Conservation (phyloP, 345 rosid species). For the Mercurialis annua region DNA sequence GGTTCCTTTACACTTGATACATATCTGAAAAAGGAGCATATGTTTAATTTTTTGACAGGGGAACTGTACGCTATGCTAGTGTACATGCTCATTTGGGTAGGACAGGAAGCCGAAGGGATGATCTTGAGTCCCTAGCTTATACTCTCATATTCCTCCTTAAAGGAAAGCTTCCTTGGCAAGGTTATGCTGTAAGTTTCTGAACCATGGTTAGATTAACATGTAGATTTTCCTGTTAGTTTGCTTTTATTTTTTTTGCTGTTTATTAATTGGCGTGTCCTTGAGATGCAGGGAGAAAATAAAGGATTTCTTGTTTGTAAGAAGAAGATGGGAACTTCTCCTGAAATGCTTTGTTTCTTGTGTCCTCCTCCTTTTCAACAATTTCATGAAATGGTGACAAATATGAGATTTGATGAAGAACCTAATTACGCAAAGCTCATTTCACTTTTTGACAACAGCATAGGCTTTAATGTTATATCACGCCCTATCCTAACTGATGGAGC, state of each 20-base stretch:
- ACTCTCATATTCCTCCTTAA: slow-evolving; percentile 25
- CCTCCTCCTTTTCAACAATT: slow-evolving; percentile 26
- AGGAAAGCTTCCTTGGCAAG: slow-evolving; percentile 31
- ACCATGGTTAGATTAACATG: neutral
- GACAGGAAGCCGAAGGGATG: slow-evolving; percentile 31
- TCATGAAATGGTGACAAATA: slow-evolving; percentile 22
- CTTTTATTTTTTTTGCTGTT: neutral
- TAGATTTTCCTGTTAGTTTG: neutral
- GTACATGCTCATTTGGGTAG: slow-evolving; percentile 33
- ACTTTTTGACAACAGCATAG: slow-evolving; percentile 21
- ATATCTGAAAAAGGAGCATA: neutral
- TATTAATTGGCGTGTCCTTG: neutral
- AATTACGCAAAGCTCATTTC: slow-evolving; percentile 23
- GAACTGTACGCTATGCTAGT: slow-evolving; percentile 31
- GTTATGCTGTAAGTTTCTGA: slow-evolving; percentile 15
- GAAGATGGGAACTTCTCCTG: slow-evolving; percentile 26
- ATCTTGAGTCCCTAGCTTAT: slow-evolving; percentile 28
- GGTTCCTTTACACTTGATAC: neutral
- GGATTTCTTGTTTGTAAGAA: slow-evolving; percentile 29
- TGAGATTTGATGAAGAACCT: slow-evolving; percentile 30
- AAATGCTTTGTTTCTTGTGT: slow-evolving; percentile 26
- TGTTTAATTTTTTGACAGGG: slow-evolving; percentile 17
- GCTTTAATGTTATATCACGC: slow-evolving; percentile 6
- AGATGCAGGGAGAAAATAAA: slow-evolving; percentile 28
- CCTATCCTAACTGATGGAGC: slow-evolving; percentile 28